Evolutionary conservation across 1,284 basidiomycete genomes (phyloP).

Genomic region (Melanopsichium pennsylvanicum): DNA sequence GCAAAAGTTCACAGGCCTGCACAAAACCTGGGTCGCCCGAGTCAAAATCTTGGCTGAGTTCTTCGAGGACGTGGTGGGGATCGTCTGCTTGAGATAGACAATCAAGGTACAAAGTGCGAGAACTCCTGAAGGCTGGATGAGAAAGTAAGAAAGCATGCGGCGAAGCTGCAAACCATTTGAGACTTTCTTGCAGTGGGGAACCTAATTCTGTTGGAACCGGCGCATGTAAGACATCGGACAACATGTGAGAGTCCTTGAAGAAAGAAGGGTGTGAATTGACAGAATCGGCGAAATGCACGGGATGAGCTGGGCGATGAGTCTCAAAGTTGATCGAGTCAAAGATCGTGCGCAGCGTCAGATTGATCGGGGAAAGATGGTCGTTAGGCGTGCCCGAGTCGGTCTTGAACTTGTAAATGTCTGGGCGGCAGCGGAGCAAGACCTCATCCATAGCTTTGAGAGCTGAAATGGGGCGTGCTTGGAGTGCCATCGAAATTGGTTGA

Average conservation of each 20-base stretch:
- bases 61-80: constrained; percentile 4
- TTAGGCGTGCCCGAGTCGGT: not conserved
- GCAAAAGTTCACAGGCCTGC: constrained; percentile 11
- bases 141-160: constrained; percentile 31
- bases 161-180: constrained; percentile 25
- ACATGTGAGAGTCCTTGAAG: constrained; percentile 7
- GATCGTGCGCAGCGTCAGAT: constrained; percentile 17
- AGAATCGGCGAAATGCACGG: not conserved
- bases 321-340: constrained; percentile 29
- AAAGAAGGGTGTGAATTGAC: constrained; percentile 4
- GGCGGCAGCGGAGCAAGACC: constrained; percentile 15
- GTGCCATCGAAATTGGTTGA: constrained; percentile 13
- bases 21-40: constrained; percentile 13
- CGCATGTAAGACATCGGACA: not conserved
- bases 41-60: constrained; percentile 9
- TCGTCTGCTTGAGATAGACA: constrained; percentile 18
- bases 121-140: constrained; percentile 8
- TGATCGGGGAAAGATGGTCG: constrained; percentile 13
- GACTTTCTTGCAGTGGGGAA: constrained; percentile 11
- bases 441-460: constrained; percentile 26
- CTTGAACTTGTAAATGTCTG: constrained; percentile 22
- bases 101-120: constrained; percentile 11
- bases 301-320: not conserved
- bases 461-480: constrained; percentile 19
- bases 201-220: not conserved